These are phyloP conservation scores for Fagopyrum esculentum DNA, from an alignment of 148 eudicot genomes.

Conservation along the genomic window DNA sequence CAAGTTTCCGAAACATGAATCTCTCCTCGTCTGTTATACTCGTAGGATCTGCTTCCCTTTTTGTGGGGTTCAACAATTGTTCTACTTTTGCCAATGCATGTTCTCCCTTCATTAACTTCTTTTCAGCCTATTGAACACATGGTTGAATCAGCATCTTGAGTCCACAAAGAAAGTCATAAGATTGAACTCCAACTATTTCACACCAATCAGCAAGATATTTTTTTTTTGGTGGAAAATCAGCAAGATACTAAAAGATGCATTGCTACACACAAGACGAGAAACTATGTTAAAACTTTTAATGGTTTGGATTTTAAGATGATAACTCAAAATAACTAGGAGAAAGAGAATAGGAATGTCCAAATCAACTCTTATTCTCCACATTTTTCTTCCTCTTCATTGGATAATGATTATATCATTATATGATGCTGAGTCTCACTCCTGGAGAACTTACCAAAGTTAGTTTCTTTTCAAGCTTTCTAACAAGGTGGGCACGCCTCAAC, in stretches of 20 bases:
- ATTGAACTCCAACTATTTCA: background rate
- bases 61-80: conserved; percentile 56
- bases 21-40: conserved; percentile 92
- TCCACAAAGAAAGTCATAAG: background rate
- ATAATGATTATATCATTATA: background rate
- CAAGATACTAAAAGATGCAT: no score
- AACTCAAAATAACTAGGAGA: background rate
- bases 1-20: conserved; percentile 94
- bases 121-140: conserved; percentile 55
- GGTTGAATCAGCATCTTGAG: conserved; percentile 1
- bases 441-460: conserved; percentile 69
- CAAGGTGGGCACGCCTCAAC: conserved; percentile 59
- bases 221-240: no score
- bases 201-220: background rate
- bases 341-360: background rate
- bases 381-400: background rate
- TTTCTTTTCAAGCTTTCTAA: conserved; percentile 80
- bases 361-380: background rate
- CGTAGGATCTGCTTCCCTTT: conserved; percentile 53
- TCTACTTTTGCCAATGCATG: conserved; percentile 66
- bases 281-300: background rate
- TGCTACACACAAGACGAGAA: background rate
- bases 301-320: background rate
- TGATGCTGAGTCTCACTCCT: background rate
- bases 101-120: conserved; percentile 67